Evolutionary conservation across 441 rosid species (phyloP), one percentile per base, ranked within the genome.

Genomic region (Omphalea diandra): DNA sequence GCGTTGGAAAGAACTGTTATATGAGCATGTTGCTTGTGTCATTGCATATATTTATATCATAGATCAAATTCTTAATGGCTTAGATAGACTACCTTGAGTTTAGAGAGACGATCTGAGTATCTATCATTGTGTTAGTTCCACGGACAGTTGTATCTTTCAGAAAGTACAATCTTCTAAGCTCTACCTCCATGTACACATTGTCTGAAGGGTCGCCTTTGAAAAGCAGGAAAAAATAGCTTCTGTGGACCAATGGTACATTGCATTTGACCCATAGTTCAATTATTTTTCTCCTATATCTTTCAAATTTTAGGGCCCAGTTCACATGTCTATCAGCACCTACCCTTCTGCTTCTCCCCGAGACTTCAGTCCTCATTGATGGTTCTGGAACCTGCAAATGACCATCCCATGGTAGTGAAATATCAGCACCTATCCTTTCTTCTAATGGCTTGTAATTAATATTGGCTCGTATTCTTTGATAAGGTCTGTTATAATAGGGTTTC

Each of bases 181-280:
- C 97, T 8, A 89, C 97, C 83, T 90, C 98, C 88, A 93, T 64
- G 69, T 89, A 95, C 58, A 89, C 86, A 55, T 83, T 81, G 66
- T 90, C 97, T 1, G 95, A 83, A 60, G 89, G 90, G 73, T 89
- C 95, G 12, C 98, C 97, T 83, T 86, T 87, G 83, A 95, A 89
- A 49, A 90, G 91, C 72, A 92, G 77, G 82, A 84, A 87, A 86
- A 95, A 89, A 79, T 89, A 93, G 78, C 91, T 95, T 77, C 98
- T 88, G 75, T 95, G 97, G 69, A 84, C 88, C 81, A 95, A 75
- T 63, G 96, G 88, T 22, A 87, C 93, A 63, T 84, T 83, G 88
- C 95, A 89, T 33, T 67, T 80, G 22, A 68, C 78, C 99, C 98
- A 93, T 26, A 93, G 87, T 76, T 86, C 89, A 66, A 89, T 76